These are phyloP conservation scores for Pochonia chlamydosporia DNA, from an alignment of 2,329 filamentous ascomycete species.

Conservation along the genomic window DNA sequence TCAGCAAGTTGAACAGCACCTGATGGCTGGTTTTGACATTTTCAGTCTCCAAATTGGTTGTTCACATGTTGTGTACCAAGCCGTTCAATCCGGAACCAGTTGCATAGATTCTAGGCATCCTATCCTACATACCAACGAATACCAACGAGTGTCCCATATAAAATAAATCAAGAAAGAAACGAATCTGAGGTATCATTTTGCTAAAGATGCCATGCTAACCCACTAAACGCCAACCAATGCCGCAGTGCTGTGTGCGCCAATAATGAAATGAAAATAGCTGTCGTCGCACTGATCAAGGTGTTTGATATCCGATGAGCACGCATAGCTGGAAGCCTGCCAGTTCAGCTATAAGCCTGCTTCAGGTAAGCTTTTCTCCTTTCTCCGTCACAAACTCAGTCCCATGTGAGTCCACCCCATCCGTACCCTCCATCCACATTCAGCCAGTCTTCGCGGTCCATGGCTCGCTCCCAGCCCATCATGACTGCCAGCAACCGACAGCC, in stretches of 20 bases:
- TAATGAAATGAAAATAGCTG: slow-evolving; percentile 4
- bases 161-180: background rate
- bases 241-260: background rate
- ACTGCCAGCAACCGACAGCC: slow-evolving; percentile 72
- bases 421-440: slow-evolving; percentile 72
- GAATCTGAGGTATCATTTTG: background rate
- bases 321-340: background rate
- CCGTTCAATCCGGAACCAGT: too few relatives aligned
- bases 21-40: too few relatives aligned
- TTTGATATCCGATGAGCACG: too few relatives aligned
- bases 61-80: too few relatives aligned
- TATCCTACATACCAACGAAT: too few relatives aligned
- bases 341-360: background rate
- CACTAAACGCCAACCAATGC: slow-evolving; percentile 12
- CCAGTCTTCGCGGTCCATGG: slow-evolving; percentile 57
- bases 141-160: background rate
- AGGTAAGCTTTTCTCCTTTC: background rate
- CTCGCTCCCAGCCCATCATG: slow-evolving; percentile 79
- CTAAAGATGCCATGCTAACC: background rate
- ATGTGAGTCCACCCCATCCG: slow-evolving; percentile 49
- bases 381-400: slow-evolving; percentile 9
- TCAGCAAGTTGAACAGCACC: too few relatives aligned
- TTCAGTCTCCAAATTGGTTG: too few relatives aligned
- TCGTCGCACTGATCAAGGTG: background rate
- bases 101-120: too few relatives aligned